These are phyloP conservation scores for Xylariaceae sp. DNA, from an alignment of 2,329 filamentous ascomycete genomes.

Conservation along the genomic window DNA sequence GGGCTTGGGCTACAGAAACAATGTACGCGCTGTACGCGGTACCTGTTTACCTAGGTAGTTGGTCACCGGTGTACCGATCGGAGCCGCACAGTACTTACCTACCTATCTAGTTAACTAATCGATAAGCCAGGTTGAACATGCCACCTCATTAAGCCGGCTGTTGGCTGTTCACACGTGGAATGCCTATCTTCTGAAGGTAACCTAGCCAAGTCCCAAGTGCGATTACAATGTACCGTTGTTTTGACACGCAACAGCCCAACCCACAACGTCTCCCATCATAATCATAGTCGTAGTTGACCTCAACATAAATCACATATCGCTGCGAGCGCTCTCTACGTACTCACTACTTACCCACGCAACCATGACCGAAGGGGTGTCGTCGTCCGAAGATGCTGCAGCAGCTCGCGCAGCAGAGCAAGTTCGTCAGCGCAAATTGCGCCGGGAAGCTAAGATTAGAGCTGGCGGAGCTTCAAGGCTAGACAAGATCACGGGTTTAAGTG, in stretches of 20 bases:
- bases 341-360: background rate
- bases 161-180: slow-evolving; percentile 12
- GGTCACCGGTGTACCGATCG: too few relatives aligned
- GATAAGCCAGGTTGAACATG: slow-evolving; percentile 1
- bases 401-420: slow-evolving; percentile 58
- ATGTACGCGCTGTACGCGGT: too few relatives aligned
- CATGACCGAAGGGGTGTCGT: slow-evolving; percentile 28
- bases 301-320: background rate
- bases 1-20: too few relatives aligned
- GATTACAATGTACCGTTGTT: too few relatives aligned
- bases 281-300: background rate
- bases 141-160: slow-evolving; percentile 6
- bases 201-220: too few relatives aligned
- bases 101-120: background rate
- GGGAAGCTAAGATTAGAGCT: slow-evolving; percentile 71
- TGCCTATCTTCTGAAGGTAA: background rate
- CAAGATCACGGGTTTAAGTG: slow-evolving; percentile 68
- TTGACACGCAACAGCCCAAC: slow-evolving; percentile 1
- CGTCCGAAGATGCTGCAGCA: slow-evolving; percentile 43
- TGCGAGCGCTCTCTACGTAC: background rate
- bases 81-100: too few relatives aligned
- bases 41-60: too few relatives aligned
- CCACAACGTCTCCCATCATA: background rate
- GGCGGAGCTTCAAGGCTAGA: slow-evolving; percentile 65
- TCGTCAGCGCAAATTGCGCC: slow-evolving; percentile 69